A percentile compares a stretch with the other conserved stretches of the same genome.
Evolutionary conservation across 1,139 yeast species (phyloP).

Genomic region (Lodderomyces pseudojiufengensis): DNA sequence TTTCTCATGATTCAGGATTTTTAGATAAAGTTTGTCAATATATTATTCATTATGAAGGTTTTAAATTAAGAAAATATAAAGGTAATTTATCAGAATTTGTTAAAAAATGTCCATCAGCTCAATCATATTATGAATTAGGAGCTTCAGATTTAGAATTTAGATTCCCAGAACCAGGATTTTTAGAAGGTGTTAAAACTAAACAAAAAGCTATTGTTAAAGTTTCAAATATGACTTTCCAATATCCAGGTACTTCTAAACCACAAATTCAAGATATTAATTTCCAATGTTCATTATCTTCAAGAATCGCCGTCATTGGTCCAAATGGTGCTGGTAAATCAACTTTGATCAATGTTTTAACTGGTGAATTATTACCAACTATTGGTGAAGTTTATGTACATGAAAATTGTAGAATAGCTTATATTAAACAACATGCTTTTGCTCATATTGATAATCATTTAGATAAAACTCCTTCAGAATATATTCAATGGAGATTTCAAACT

Average conservation of each 20-base stretch:
- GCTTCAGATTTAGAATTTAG: conserved; percentile 94
- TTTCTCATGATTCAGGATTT: conserved; percentile 99
- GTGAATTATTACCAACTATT: conserved; percentile 95
- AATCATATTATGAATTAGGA: conserved; percentile 97
- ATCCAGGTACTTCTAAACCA: conserved; percentile 97
- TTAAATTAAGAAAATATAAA: conserved; percentile 98
- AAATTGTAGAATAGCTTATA: conserved; percentile 99
- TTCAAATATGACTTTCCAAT: conserved; percentile 94
- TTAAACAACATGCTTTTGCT: conserved; percentile 99
- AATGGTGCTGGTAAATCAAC: conserved; percentile 99
- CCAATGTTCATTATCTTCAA: conserved; percentile 98
- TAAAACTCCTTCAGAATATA: conserved; percentile 99
- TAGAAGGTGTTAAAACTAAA: conserved; percentile 99
- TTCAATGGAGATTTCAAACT: conserved; percentile 99
- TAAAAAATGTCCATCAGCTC: conserved; percentile 97
- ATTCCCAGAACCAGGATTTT: conserved; percentile 99
- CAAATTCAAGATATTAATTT: conserved; percentile 85
- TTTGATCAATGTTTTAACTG: conserved; percentile 95
- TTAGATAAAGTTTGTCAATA: conserved; percentile 95
- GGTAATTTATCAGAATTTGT: conserved; percentile 99
- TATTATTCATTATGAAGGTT: conserved; percentile 99
- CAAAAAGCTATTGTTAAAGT: conserved; percentile 99
- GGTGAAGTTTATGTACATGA: conserved; percentile 99
- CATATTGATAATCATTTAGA: conserved; percentile 98
- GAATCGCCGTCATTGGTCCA: conserved; percentile 99